Evolutionary conservation across 306 rosid species (phyloP), one percentile per base, ranked within the genome.

Genomic region (Argentina anserina): DNA sequence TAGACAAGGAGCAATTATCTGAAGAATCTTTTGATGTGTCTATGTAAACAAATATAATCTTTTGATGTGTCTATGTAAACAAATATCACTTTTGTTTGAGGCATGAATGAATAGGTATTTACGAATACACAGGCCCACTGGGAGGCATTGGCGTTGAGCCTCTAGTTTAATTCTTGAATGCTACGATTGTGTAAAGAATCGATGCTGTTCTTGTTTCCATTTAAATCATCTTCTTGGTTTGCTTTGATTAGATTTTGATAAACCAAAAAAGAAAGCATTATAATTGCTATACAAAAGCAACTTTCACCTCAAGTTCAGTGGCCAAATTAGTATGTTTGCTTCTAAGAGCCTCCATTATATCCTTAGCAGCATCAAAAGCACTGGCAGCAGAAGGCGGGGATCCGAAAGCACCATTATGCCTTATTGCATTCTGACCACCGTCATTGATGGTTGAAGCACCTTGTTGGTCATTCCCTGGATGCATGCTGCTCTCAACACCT

Each of bases 331-430:
- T 80, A 75, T 95, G 99, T 84, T 91, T 95, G 87, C 99, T 90
- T 88, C 99, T 83, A 75, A 95, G 99, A 82, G 96, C 90, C 88
- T 95, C 99, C 97, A 95, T 91, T 75, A 95, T 91, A 85, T 91
- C 99, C 88, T 95, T 95, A 29, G 99, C 97, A 82, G 99, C 97
- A 86, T 95, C 99, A 79, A 95, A 95, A 77, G 99, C 99, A 78
- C 93, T 90, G 69, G 97, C 89, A 75, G 99, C 97, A 70, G 99
- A 95, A 67, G 97, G 93, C 76, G 81, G 96, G 71, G 86, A 82
- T 76, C 99, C 99, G 47, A 88, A 83, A 79, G 95, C 92, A 84
- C 95, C 91, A 82, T 86, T 84, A 53, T 96, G 99, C 81, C 96
- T 87, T 69, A 87, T 80, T 76, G 92, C 81, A 86, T 82, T 94